A percentile compares a stretch with the other conserved stretches of the same genome.
These are phyloP conservation scores for Biancaea sappan DNA, from an alignment of 306 rosid genomes.

Conservation along the genomic window DNA sequence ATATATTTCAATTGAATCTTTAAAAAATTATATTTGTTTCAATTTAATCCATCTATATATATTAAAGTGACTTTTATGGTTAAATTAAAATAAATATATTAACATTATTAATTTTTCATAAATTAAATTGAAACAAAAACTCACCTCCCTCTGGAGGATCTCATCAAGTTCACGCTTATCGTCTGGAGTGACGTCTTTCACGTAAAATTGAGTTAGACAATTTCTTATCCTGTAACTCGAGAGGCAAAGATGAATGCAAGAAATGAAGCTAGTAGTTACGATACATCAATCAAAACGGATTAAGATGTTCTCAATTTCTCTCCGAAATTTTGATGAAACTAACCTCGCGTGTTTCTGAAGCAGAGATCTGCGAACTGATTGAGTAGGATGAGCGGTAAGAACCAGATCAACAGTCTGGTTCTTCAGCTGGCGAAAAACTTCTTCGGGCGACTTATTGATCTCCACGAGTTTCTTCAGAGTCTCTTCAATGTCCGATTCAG, in stretches of 20 bases:
- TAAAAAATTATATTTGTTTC: too few relatives aligned
- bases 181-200: constrained; percentile 83
- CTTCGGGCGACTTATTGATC: constrained; percentile 78
- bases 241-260: constrained; percentile 7
- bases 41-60: too few relatives aligned
- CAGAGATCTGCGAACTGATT: constrained; percentile 90
- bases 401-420: constrained; percentile 95
- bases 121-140: constrained; percentile 5
- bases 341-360: constrained; percentile 96
- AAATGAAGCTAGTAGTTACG: background rate
- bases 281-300: too few relatives aligned
- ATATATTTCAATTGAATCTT: too few relatives aligned
- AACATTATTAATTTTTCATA: too few relatives aligned
- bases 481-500: constrained; percentile 94
- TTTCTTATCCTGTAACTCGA: constrained; percentile 65
- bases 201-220: constrained; percentile 68
- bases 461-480: constrained; percentile 84
- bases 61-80: too few relatives aligned
- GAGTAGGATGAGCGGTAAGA: constrained; percentile 97
- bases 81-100: too few relatives aligned
- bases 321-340: too few relatives aligned
- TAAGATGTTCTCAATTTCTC: too few relatives aligned
- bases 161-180: constrained; percentile 94
- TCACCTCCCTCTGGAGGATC: constrained; percentile 94
- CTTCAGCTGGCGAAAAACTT: constrained; percentile 83